Evolutionary conservation across 371 early-diverging fungal species (phyloP).

Genomic region (Rhizopus delemar): DNA sequence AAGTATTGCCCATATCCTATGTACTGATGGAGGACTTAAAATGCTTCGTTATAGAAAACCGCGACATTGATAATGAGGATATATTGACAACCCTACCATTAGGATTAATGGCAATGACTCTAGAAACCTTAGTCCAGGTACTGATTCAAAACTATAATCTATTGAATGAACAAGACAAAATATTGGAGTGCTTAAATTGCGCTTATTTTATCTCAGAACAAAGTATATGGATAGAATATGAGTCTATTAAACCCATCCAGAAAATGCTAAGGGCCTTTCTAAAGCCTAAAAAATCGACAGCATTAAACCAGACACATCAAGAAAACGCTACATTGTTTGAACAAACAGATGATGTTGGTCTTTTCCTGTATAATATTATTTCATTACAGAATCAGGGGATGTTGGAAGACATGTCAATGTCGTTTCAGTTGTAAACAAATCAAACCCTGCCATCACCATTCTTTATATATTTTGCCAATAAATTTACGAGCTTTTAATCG

Average conservation of each 20-base stretch:
- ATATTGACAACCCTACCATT: not conserved
- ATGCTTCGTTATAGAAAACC: not conserved
- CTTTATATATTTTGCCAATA: no score
- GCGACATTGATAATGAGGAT: not conserved
- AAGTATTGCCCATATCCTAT: not conserved
- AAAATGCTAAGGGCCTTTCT: conserved; percentile 7
- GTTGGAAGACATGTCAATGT: no score
- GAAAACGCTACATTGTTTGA: no score
- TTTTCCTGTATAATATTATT: no score
- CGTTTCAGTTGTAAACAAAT: no score
- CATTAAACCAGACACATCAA: no score
- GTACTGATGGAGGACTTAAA: not conserved
- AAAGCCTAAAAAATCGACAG: not conserved
- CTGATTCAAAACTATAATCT: conserved; percentile 2
- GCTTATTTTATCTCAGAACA: conserved; percentile 4
- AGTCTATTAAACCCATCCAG: not conserved
- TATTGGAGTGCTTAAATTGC: not conserved
- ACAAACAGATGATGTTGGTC: no score
- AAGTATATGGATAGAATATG: not conserved
- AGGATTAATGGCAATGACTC: conserved; percentile 1
- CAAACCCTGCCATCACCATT: no score
- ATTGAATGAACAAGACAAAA: not conserved
- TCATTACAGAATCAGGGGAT: no score
- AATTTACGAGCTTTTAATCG: no score
- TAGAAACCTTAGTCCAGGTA: conserved; percentile 8